Percentiles rank a stretch among this genome's conserved stretches.
These are phyloP conservation scores for Neonothopanus nambi DNA, from an alignment of 1,284 basidiomycete species.

Conservation along the genomic window DNA sequence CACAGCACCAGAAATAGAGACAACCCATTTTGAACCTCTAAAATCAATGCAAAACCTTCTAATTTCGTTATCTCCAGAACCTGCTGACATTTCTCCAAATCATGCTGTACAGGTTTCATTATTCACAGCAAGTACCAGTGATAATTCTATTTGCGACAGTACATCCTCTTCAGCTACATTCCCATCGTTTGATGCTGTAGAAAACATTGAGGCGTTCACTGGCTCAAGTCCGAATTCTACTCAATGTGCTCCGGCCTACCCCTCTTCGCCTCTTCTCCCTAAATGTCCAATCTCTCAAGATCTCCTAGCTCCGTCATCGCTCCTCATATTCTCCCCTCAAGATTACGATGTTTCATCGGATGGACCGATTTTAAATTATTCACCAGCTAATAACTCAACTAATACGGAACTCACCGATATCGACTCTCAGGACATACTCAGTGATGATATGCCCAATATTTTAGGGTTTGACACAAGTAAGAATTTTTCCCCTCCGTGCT, in stretches of 20 bases:
- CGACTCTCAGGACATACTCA: no score
- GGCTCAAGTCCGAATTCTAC: constrained; percentile 52
- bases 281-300: no score
- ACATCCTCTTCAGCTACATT: background rate
- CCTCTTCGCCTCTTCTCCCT: no score
- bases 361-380: no score
- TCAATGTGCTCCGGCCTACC: constrained; percentile 25
- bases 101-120: background rate
- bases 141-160: background rate
- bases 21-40: background rate
- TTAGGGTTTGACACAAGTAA: no score
- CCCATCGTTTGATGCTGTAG: constrained; percentile 2
- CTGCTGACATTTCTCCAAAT: background rate
- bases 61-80: constrained; percentile 3
- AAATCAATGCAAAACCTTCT: constrained; percentile 7
- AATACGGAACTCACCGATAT: no score
- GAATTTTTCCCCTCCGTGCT: no score
- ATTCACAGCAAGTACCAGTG: background rate
- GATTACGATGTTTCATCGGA: no score
- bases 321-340: no score
- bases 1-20: background rate
- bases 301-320: no score
- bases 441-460: no score
- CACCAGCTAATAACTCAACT: no score
- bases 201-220: constrained; percentile 4